A percentile compares a stretch with the other conserved stretches of the same genome.
Conservation (phyloP, 1,284 basidiomycete species). For the Anthracocystis panici-leucophaei region DNA sequence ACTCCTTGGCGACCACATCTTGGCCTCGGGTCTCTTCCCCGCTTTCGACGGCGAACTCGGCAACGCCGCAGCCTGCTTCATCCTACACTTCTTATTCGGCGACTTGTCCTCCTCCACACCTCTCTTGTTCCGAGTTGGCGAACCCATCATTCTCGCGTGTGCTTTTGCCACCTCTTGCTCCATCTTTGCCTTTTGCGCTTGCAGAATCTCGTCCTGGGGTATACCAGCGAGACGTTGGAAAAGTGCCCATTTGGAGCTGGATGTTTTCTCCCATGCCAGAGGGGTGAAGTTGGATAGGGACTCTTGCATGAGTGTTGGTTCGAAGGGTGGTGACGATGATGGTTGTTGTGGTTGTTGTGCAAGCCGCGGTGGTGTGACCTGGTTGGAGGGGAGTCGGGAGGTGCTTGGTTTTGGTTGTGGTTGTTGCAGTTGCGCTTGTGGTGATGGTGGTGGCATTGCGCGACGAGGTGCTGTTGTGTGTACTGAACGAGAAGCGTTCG, state of each 20-base stretch:
- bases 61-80: conserved; percentile 11
- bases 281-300: conserved; percentile 45
- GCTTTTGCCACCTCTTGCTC: conserved; percentile 25
- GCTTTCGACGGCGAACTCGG: neutral
- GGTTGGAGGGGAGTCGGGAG: neutral
- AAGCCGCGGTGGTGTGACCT: conserved; percentile 6
- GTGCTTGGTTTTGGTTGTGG: neutral
- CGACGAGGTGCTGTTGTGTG: neutral
- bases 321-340: conserved; percentile 19
- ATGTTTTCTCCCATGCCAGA: conserved; percentile 26
- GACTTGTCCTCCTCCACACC: neutral
- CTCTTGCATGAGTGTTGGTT: conserved; percentile 30
- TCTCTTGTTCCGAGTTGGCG: neutral
- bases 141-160: conserved; percentile 25
- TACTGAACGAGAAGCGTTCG: neutral
- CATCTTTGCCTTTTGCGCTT: conserved; percentile 18
- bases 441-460: neutral
- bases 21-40: neutral
- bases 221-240: conserved; percentile 40
- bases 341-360: conserved; percentile 3
- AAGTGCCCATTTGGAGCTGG: conserved; percentile 12
- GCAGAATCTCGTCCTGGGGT: conserved; percentile 11
- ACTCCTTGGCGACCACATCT: conserved; percentile 35
- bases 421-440: neutral
- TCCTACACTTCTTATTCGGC: conserved; percentile 2